Evolutionary conservation across 2,329 filamentous ascomycete genomes (phyloP).

Genomic region (Cytospora schulzeri): DNA sequence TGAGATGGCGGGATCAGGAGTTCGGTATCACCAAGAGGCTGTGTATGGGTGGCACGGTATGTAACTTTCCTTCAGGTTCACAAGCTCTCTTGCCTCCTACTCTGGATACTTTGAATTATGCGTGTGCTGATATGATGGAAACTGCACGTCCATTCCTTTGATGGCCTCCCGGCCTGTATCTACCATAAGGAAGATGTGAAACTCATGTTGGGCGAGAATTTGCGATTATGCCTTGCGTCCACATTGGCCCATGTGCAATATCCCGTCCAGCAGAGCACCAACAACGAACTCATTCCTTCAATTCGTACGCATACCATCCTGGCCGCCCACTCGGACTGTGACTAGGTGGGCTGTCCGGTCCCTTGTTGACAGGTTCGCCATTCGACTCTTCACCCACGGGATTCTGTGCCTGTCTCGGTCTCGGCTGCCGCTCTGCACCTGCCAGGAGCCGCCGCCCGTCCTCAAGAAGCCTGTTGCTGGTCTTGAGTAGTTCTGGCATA

Average conservation of each 20-base stretch:
- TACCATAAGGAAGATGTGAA: neutral
- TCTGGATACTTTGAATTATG: too few relatives aligned
- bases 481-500: neutral
- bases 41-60: too few relatives aligned
- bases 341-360: neutral
- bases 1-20: neutral
- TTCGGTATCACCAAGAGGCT: too few relatives aligned
- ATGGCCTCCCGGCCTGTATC: too few relatives aligned
- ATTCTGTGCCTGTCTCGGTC: neutral
- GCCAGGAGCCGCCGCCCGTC: neutral
- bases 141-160: too few relatives aligned
- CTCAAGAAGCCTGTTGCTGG: slow-evolving; percentile 1
- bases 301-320: neutral
- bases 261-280: neutral
- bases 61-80: too few relatives aligned
- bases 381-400: neutral
- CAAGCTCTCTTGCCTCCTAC: too few relatives aligned
- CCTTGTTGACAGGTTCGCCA: neutral
- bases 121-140: too few relatives aligned
- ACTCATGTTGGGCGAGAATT: neutral
- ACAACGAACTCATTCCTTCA: neutral
- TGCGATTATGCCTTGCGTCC: neutral
- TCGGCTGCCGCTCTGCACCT: neutral
- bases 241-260: neutral
- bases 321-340: neutral